Base-by-base conservation (phyloP, 2,329 filamentous ascomycete genomes). In the Dothistroma septosporum region DNA sequence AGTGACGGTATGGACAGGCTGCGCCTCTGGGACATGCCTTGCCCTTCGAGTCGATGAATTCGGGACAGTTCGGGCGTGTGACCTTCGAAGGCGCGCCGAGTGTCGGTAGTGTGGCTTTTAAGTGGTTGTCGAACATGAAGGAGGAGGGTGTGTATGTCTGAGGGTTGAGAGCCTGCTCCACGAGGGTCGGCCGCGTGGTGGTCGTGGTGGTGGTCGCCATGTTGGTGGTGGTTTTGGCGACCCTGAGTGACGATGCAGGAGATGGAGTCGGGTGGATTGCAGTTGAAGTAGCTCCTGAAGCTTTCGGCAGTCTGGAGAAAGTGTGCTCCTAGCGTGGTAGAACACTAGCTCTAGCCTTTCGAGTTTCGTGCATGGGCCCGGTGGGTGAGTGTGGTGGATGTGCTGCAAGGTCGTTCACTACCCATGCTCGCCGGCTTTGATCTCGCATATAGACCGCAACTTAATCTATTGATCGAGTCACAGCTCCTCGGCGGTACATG, bases 1-100 rank as follows among this genome's bases (percentile, higher is more conserved):
- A 80, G 79, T 97, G 93, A 55, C 91, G 89, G 76, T 97, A 92
- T 1, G 91, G 86, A 75, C 94, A 97, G 59, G 85, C 83, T 63
- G 88, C 86, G 44, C 92, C 93, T 64, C 92, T 83, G 0, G 92
- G 91, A 73, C 94, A 97, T 77, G 92, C 87, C 62, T 89, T 83
- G 58, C 66, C 66, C 77, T 92, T 88, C 47, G 91, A 92, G 63
- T 91, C 85, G 62, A 89, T 83, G 79, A 91, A 97, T 62, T 92
- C 87, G 73, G 90, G 91, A 81, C 94, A 97, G 73, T 90, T 81
- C 48, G 92, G 91, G 0, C 78, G 76, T 52, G 66, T 61, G 61
- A 70, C 65, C 64, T 75, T 75, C 47, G 69, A 71, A 11, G 73
- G 73, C 8, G 61, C 66, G 61, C 72, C 72, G 57, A 75, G 69